Evolutionary conservation across 768 basidiomycete genomes (phyloP), one percentile per base, ranked within the genome.

Genomic region (Arthromyces matolae): DNA sequence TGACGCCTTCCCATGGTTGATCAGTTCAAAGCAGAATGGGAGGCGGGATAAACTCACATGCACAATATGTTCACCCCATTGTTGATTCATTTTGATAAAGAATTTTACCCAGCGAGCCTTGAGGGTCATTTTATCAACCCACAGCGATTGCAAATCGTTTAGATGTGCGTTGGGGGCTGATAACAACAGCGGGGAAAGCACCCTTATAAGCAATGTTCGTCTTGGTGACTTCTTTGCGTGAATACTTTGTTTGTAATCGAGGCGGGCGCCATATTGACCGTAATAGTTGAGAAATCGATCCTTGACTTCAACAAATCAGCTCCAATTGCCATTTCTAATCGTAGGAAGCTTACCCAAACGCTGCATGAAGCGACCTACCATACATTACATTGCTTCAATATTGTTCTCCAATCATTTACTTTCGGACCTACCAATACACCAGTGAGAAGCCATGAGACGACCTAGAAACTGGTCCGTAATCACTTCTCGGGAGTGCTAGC

Each of bases 191-290:
- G 67, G 70, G 1, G 73, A 72, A 6, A 71, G 27, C 1, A 64
- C 49, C 70, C 9, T 81, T 64, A 50, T 79, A 75, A 0, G 68
- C 71, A 4, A 81, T 70, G 37, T 79, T 76, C 9, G n/a, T 25
- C n/a, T 18, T 4, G 14, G 37, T 9, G 12, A 0, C 8, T 24
- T 12, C 12, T 47, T n/a, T 20, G 4, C 22, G 19, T 39, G 37
- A 24, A 47, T 38, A 8, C 71, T 34, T 50, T 65, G 64, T 32
- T 67, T 54, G 6, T 63, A 60, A 19, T 64, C 58, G 2, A 79
- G 63, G 5, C 77, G 72, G 5, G 72, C 73, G 31, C 67, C 67
- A 3, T 67, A 60, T 50, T 76, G 69, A 8, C 75, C 77, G 10
- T 75, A 51, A 33, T 68, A 74, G 44, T 78, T 71, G 12, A 71